phyloP scores from a whole-genome alignment of 2,329 filamentous ascomycete species.

The Exophiala aquamarina region DNA sequence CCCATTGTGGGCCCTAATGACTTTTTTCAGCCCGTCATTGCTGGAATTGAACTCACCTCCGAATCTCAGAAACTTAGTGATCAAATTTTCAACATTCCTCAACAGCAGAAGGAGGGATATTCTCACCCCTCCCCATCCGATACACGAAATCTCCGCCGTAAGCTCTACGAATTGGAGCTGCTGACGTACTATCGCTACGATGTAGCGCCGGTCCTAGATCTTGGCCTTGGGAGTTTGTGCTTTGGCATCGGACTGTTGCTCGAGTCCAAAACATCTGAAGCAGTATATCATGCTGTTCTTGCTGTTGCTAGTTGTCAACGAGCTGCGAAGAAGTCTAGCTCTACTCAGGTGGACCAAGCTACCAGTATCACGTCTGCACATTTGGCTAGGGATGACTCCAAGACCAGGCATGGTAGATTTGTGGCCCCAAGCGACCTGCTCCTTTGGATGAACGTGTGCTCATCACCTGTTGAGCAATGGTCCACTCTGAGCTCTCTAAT shows the following conservation, averaged over 20 bases:
- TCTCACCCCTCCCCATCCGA: neutral
- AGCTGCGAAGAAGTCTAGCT: neutral
- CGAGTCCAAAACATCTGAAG: neutral
- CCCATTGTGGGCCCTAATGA: no score
- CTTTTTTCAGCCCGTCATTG: neutral
- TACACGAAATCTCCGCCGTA: neutral
- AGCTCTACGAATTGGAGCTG: conserved; percentile 2
- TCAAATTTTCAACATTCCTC: neutral
- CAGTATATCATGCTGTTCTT: conserved; percentile 3
- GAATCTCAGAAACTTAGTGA: no score
- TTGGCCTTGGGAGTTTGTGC: conserved; percentile 5
- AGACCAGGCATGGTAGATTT: no score
- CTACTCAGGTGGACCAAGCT: neutral
- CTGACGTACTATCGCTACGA: conserved; percentile 10
- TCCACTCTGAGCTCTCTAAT: no score
- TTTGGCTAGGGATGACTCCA: no score
- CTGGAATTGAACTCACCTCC: neutral
- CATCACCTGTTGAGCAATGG: no score
- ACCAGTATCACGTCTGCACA: neutral
- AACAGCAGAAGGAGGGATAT: neutral
- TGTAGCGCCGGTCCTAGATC: conserved; percentile 3
- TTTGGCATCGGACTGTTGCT: conserved; percentile 1
- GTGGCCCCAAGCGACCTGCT: no score
- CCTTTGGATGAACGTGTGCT: no score
- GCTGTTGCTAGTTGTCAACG: conserved; percentile 1